Conservation (phyloP, 1,284 basidiomycete genomes). For the Ceratorhiza oryzae-sativae region DNA sequence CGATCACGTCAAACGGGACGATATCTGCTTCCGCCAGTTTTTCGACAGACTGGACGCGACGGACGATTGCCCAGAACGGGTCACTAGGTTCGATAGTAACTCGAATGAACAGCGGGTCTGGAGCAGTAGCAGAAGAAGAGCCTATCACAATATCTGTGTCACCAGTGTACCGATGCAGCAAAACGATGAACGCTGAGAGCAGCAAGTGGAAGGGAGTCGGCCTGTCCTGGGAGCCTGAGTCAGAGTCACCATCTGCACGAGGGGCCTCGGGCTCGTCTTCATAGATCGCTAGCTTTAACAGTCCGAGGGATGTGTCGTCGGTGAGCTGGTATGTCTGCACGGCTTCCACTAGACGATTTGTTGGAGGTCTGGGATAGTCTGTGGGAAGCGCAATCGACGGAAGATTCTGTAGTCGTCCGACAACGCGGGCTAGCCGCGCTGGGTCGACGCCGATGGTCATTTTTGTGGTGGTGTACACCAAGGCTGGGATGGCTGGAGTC, state of each 20-base stretch:
- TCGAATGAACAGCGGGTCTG: slow-evolving; percentile 84
- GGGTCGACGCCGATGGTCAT: slow-evolving; percentile 13
- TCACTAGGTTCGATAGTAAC: slow-evolving; percentile 86
- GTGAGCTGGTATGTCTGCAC: slow-evolving; percentile 71
- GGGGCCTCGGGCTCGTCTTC: slow-evolving; percentile 50
- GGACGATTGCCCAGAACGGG: slow-evolving; percentile 92
- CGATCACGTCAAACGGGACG: slow-evolving; percentile 82
- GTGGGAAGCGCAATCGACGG: slow-evolving; percentile 94
- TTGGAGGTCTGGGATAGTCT: slow-evolving; percentile 89
- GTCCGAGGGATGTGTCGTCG: slow-evolving; percentile 53
- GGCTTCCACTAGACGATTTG: slow-evolving; percentile 80
- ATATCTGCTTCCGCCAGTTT: slow-evolving; percentile 84
- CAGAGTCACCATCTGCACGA: slow-evolving; percentile 48
- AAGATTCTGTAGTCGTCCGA: slow-evolving; percentile 68
- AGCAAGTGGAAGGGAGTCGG: slow-evolving; percentile 93
- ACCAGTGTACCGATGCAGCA: slow-evolving; percentile 94
- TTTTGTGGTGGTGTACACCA: slow-evolving; percentile 11
- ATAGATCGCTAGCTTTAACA: slow-evolving; percentile 75
- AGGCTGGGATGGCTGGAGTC: slow-evolving; percentile 3
- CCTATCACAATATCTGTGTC: slow-evolving; percentile 95
- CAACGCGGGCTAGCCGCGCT: slow-evolving; percentile 39
- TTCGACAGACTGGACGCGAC: slow-evolving; percentile 84
- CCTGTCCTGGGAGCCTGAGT: slow-evolving; percentile 48
- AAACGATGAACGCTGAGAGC: slow-evolving; percentile 87
- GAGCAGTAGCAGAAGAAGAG: slow-evolving; percentile 81